Percentiles rank a stretch among this genome's conserved stretches.
Conservation (phyloP, 2,329 filamentous ascomycete genomes). For the Dothideomycetidae sp. region DNA sequence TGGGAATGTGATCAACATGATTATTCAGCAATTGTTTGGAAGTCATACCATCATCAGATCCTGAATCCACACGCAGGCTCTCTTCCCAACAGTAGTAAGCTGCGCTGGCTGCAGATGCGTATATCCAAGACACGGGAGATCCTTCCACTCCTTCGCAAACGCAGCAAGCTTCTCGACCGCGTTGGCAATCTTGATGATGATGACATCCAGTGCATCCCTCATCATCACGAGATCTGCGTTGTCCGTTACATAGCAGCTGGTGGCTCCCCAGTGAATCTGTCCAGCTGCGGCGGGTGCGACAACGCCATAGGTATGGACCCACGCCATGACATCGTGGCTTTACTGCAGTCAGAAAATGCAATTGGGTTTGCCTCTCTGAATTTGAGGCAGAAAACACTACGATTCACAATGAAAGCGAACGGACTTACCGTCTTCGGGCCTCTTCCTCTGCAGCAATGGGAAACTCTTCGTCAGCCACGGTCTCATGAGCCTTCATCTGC, state of each 20-base stretch:
- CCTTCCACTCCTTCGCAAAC: constrained; percentile 62
- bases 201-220: constrained; percentile 57
- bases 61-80: constrained; percentile 61
- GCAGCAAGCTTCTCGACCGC: constrained; percentile 59
- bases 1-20: not conserved
- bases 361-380: too few species aligned
- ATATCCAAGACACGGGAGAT: constrained; percentile 58
- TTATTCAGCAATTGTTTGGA: not conserved
- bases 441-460: constrained; percentile 34
- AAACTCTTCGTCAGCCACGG: constrained; percentile 35
- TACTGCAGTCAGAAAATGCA: not conserved
- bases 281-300: constrained; percentile 64
- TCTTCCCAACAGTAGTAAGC: constrained; percentile 45
- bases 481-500: constrained; percentile 32
- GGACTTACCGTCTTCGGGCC: constrained; percentile 23
- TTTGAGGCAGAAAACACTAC: too few species aligned
- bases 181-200: constrained; percentile 63
- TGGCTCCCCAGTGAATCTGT: constrained; percentile 67
- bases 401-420: too few species aligned
- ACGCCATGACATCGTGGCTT: constrained; percentile 40
- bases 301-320: constrained; percentile 48
- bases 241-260: constrained; percentile 52
- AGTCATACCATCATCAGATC: constrained; percentile 49
- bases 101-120: constrained; percentile 57
- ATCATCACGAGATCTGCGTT: constrained; percentile 69